A percentile compares a stretch with the other conserved stretches of the same genome.
These are phyloP conservation scores for Vairimorpha ceranae DNA, from an alignment of 371 early-diverging fungal genomes.

Conservation along the genomic window DNA sequence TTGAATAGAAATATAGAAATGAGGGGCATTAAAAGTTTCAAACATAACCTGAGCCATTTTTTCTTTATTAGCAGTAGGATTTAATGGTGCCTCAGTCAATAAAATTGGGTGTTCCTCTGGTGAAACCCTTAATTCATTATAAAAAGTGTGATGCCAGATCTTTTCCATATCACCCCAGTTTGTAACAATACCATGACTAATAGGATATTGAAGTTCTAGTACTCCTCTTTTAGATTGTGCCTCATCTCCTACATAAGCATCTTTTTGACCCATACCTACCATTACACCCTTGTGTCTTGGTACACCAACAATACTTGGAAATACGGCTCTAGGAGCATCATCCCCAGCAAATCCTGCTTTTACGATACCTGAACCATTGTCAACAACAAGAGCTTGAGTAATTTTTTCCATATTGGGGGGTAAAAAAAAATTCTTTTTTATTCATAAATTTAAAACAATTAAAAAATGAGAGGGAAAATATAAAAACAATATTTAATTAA, in stretches of 20 bases:
- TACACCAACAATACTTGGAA: constrained; percentile 96
- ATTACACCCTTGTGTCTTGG: constrained; percentile 96
- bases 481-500: too few relatives aligned
- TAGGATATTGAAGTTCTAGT: constrained; percentile 93
- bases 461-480: not conserved
- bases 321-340: constrained; percentile 94
- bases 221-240: constrained; percentile 99
- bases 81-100: constrained; percentile 95
- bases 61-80: constrained; percentile 99
- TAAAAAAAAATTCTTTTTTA: constrained; percentile 41
- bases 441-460: constrained; percentile 3
- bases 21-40: constrained; percentile 95
- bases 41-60: constrained; percentile 99
- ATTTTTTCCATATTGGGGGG: constrained; percentile 50
- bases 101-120: constrained; percentile 95
- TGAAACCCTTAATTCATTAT: constrained; percentile 74
- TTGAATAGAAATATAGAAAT: constrained; percentile 97
- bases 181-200: constrained; percentile 99
- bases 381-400: constrained; percentile 68
- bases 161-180: constrained; percentile 99
- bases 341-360: constrained; percentile 99
- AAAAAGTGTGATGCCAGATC: constrained; percentile 98
- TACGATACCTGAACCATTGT: constrained; percentile 99
- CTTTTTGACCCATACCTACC: constrained; percentile 99
- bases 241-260: constrained; percentile 98